These are phyloP conservation scores for Immersiporthe knoxdaviesiana DNA, from an alignment of 2,329 filamentous ascomycete species.

Conservation along the genomic window DNA sequence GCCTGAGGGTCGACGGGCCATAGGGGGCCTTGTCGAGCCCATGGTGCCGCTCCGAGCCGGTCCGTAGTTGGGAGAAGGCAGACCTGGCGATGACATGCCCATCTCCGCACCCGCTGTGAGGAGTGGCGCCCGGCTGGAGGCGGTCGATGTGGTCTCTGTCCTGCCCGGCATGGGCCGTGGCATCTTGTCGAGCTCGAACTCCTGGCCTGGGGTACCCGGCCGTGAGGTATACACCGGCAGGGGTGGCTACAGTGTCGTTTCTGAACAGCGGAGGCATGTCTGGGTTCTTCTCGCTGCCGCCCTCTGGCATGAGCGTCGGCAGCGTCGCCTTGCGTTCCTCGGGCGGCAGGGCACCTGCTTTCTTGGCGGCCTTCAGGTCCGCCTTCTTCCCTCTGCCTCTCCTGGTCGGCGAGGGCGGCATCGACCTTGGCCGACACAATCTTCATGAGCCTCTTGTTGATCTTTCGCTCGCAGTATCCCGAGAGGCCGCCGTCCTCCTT, in stretches of 20 bases:
- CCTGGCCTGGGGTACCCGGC: conserved; percentile 54
- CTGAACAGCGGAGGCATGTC: conserved; percentile 62
- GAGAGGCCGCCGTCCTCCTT: conserved; percentile 77
- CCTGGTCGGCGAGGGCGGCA: conserved; percentile 82
- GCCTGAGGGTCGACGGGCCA: conserved; percentile 32
- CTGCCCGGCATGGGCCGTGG: conserved; percentile 47
- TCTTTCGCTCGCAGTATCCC: conserved; percentile 88
- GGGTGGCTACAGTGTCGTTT: conserved; percentile 63
- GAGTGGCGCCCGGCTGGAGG: conserved; percentile 38
- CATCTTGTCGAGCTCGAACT: conserved; percentile 58
- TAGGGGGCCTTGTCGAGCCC: conserved; percentile 35
- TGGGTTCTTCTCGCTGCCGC: conserved; percentile 56
- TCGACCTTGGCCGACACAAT: conserved; percentile 88
- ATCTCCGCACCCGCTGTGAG: conserved; percentile 39
- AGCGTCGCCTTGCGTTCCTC: conserved; percentile 67
- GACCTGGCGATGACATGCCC: conserved; percentile 37
- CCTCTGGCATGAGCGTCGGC: conserved; percentile 50
- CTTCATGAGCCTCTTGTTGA: conserved; percentile 80
- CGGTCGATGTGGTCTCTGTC: conserved; percentile 35
- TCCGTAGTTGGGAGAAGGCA: conserved; percentile 34
- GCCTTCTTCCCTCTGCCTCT: conserved; percentile 60
- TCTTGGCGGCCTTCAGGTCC: conserved; percentile 54
- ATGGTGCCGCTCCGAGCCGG: conserved; percentile 31
- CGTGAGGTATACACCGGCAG: conserved; percentile 66
- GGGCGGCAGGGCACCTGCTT: conserved; percentile 56